Conservation (phyloP, 2,329 filamentous ascomycete species). For the Mycosphaerelloides madeirae region DNA sequence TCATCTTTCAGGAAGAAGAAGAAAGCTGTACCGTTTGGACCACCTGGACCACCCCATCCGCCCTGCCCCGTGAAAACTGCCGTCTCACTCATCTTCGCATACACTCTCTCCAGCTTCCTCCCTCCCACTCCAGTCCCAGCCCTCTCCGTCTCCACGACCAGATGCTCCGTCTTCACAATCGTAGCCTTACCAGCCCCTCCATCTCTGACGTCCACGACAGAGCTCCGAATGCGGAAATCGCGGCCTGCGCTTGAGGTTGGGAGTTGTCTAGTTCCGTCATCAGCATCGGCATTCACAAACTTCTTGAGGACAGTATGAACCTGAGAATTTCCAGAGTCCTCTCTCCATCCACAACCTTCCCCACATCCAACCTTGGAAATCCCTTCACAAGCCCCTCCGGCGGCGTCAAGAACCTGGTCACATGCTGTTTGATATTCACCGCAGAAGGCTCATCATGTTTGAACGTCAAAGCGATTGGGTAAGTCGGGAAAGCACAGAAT, state of each 20-base stretch:
- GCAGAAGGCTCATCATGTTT: slow-evolving; percentile 68
- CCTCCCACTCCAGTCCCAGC: not conserved
- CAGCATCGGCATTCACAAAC: too few species aligned
- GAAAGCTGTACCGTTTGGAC: too few species aligned
- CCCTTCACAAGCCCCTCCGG: slow-evolving; percentile 56
- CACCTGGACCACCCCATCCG: slow-evolving; percentile 83
- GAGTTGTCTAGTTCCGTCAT: too few species aligned
- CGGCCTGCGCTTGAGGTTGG: slow-evolving; percentile 65
- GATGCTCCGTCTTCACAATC: slow-evolving; percentile 71
- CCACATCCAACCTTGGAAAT: slow-evolving; percentile 69
- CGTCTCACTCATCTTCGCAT: slow-evolving; percentile 62
- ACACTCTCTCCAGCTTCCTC: slow-evolving; percentile 58
- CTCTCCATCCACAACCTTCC: slow-evolving; percentile 75
- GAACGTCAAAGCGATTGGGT: slow-evolving; percentile 76
- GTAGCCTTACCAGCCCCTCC: slow-evolving; percentile 75
- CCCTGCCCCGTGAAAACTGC: slow-evolving; percentile 76
- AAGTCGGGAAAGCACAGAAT: slow-evolving; percentile 84
- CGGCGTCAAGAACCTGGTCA: slow-evolving; percentile 52
- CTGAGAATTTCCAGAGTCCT: slow-evolving; percentile 57
- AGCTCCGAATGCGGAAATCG: slow-evolving; percentile 70
- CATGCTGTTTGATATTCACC: slow-evolving; percentile 72
- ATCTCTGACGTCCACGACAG: slow-evolving; percentile 80
- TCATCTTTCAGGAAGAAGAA: too few species aligned
- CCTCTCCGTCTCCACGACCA: slow-evolving; percentile 60
- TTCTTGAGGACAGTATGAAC: slow-evolving; percentile 39